Evolutionary conservation across 805 yeast genomes (phyloP).

Genomic region (Saccharomycopsis oosterbeekiorum): DNA sequence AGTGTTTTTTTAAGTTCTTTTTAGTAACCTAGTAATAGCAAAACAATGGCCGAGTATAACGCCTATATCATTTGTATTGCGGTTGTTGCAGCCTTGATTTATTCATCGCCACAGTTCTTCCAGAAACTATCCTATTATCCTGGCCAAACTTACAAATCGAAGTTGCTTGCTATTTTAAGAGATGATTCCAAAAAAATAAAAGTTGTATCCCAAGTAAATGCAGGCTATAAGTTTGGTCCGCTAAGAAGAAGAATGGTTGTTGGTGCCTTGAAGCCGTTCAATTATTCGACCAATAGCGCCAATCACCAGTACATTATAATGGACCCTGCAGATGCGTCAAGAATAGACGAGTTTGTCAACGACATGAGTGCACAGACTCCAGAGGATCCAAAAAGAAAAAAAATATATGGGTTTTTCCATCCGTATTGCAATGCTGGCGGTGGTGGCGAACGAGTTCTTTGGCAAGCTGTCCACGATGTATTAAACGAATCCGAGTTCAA

Average conservation of each 20-base stretch:
- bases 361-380: slow-evolving; percentile 7
- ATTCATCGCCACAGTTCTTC: not conserved
- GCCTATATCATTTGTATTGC: not conserved
- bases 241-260: slow-evolving; percentile 6
- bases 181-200: not conserved
- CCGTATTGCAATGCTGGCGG: slow-evolving; percentile 96
- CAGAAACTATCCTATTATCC: not conserved
- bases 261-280: slow-evolving; percentile 7
- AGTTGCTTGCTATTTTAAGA: not conserved
- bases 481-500: slow-evolving; percentile 38
- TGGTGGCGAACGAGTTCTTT: slow-evolving; percentile 93
- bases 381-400: slow-evolving; percentile 30
- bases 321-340: not conserved
- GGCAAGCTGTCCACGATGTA: slow-evolving; percentile 84
- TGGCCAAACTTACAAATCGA: not conserved
- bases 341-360: slow-evolving; percentile 5
- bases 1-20: not conserved
- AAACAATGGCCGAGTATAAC: not conserved
- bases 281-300: slow-evolving; percentile 5
- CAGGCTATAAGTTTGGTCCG: slow-evolving; percentile 10
- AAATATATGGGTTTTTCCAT: slow-evolving; percentile 80
- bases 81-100: not conserved
- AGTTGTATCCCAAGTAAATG: not conserved
- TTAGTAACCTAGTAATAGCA: not conserved
- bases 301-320: not conserved